phyloP scores from a whole-genome alignment of 495 filamentous ascomycete species.

The Corynascus novoguineensis region DNA sequence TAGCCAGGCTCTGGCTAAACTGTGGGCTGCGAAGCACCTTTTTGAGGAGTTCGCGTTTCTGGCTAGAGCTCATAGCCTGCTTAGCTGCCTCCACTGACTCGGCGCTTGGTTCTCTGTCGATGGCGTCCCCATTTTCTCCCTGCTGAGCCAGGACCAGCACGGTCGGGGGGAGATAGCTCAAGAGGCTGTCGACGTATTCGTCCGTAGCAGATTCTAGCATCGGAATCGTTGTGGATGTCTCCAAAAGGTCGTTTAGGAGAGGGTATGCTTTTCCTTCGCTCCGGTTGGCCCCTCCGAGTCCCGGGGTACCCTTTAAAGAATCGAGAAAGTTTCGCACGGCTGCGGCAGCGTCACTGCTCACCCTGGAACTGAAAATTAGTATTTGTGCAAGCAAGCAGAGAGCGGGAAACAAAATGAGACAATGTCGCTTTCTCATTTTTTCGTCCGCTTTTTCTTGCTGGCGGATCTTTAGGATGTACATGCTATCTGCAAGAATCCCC shows the following conservation, averaged over 20 bases:
- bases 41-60: slow-evolving; percentile 77
- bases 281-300: slow-evolving; percentile 31
- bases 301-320: slow-evolving; percentile 62
- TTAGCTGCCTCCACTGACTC: slow-evolving; percentile 65
- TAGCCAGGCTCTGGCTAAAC: slow-evolving; percentile 77
- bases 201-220: slow-evolving; percentile 62
- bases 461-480: slow-evolving; percentile 27
- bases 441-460: slow-evolving; percentile 15
- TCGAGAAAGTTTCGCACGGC: slow-evolving; percentile 82
- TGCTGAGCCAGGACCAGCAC: slow-evolving; percentile 67
- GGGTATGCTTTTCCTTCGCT: slow-evolving; percentile 64
- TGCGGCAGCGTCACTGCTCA: slow-evolving; percentile 50
- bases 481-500: slow-evolving; percentile 22
- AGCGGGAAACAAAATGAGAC: slow-evolving; percentile 4
- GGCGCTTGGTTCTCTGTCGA: slow-evolving; percentile 52
- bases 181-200: slow-evolving; percentile 63
- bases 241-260: slow-evolving; percentile 80
- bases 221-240: slow-evolving; percentile 67
- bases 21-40: slow-evolving; percentile 87
- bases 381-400: neutral
- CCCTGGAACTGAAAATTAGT: slow-evolving; percentile 38
- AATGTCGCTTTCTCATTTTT: slow-evolving; percentile 20
- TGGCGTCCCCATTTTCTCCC: slow-evolving; percentile 41
- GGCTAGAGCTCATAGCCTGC: slow-evolving; percentile 62
- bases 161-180: slow-evolving; percentile 66